Evolutionary conservation across 169 alveolate genomes (phyloP).

Genomic region (Plasmodium gonderi): DNA sequence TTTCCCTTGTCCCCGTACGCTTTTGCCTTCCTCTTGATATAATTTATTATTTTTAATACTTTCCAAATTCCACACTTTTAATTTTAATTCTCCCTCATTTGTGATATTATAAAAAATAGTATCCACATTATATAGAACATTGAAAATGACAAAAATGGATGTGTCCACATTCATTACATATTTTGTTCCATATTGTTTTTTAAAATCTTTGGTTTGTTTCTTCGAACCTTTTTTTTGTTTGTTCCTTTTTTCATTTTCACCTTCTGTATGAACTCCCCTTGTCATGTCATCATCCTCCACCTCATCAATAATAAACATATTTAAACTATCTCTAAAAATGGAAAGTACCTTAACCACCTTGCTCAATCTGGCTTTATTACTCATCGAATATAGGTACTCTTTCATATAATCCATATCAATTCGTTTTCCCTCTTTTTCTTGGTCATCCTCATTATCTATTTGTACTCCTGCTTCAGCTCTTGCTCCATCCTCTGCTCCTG

Average conservation of each 20-base stretch:
- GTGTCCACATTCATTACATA: conserved; percentile 57
- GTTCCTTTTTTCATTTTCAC: conserved; percentile 11
- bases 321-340: conserved; percentile 34
- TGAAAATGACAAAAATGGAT: conserved; percentile 35
- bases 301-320: conserved; percentile 22
- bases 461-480: no score
- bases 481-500: no score
- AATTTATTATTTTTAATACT: conserved; percentile 29
- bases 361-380: conserved; percentile 24
- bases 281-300: conserved; percentile 18
- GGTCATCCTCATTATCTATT: conserved; percentile 7
- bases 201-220: background rate
- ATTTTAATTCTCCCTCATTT: conserved; percentile 25
- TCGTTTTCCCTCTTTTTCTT: background rate
- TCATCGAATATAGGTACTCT: conserved; percentile 3
- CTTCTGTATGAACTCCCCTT: background rate
- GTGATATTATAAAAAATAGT: conserved; percentile 29
- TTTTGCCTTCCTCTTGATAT: background rate
- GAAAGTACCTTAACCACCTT: conserved; percentile 37
- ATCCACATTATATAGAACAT: conserved; percentile 45
- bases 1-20: no score
- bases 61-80: conserved; percentile 9
- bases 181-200: background rate
- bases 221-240: background rate
- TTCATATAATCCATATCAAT: conserved; percentile 19